Conservation (phyloP, 495 filamentous ascomycete species). For the Clavariopsis aquatica region DNA sequence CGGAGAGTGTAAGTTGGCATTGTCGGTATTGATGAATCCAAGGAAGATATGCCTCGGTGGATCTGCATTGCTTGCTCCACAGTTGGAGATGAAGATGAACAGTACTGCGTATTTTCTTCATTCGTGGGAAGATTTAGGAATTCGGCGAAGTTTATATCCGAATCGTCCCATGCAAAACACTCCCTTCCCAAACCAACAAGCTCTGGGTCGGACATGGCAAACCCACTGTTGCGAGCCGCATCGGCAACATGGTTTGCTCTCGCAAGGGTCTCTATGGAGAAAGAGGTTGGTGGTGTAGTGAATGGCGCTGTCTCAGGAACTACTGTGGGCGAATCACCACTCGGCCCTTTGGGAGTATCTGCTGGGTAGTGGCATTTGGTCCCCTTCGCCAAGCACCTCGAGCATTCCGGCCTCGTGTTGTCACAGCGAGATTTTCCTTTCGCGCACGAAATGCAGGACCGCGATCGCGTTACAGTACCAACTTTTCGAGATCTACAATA, state of each 20-base stretch:
- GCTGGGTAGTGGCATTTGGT: constrained; percentile 48
- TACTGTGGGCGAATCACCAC: not conserved
- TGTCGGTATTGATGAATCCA: constrained; percentile 39
- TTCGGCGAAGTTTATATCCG: constrained; percentile 36
- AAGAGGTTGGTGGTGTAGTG: no score
- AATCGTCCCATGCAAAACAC: constrained; percentile 36
- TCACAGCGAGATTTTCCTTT: constrained; percentile 50
- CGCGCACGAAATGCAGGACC: constrained; percentile 50
- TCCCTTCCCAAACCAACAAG: constrained; percentile 33
- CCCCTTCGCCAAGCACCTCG: constrained; percentile 47
- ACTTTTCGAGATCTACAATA: constrained; percentile 51
- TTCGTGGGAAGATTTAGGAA: constrained; percentile 33
- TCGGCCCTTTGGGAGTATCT: constrained; percentile 17
- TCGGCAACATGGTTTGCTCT: constrained; percentile 9
- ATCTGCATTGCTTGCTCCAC: constrained; percentile 26
- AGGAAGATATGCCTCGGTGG: constrained; percentile 29
- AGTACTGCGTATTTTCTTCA: constrained; percentile 31
- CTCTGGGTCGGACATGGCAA: constrained; percentile 30
- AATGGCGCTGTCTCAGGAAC: no score
- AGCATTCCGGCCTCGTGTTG: constrained; percentile 47
- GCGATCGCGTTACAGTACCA: constrained; percentile 38
- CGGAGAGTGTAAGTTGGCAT: constrained; percentile 38
- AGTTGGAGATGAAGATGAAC: constrained; percentile 31
- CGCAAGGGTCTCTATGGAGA: no score
- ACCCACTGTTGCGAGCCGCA: constrained; percentile 18